Base-by-base conservation (phyloP, 2,329 filamentous ascomycete species). In the Scytalidium sp. region DNA sequence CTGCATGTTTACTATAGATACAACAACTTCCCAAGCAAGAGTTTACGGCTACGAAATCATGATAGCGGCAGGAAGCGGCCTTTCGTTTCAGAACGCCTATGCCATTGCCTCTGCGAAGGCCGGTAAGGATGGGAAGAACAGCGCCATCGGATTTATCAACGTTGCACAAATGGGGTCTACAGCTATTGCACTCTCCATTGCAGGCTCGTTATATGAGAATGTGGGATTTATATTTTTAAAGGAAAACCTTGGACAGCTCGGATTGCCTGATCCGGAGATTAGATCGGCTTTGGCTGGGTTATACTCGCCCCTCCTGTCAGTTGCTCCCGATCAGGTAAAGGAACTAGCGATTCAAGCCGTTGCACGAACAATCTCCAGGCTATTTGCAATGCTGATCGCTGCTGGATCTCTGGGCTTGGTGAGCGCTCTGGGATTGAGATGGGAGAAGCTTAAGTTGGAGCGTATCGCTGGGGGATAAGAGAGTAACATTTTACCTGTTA, bases 21-120 rank as follows among this genome's bases (percentile, higher is more conserved):
- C 51, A 1, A 42, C 44, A 3, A 63, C 66, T 1, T 45, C 50
- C 3, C 55, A 51, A 2, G 55, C 55, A 3, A 47, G 56, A 13
- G 61, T 68, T 1, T 69, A 70, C 48, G 67, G 67, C 1, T 65
- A 62, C 49, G 58, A 54, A 1, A 58, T 73, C 9, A 53, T 76
- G 1, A 51, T 74, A 1, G 73, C 66, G 2, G 50, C 68, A 5
- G 72, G 72, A 0, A 60, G 63, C 2, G 72, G 71, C 52, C 61
- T 60, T 5, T 60, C 25, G 22, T 48, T 50, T 15, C 52, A 56
- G 42, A 39, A 39, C 2, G 45, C 32, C 20, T 55, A 56, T 23
- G 27, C 52, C 17, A 32, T 54, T 22, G 47, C 44, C 1, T 13
- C 7, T 7, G 25, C 25, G 13, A 29, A 29, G 25, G 25, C 13